phyloP scores from a whole-genome alignment of 2,329 filamentous ascomycete species.

The Pseudocercospora macadamiae region DNA sequence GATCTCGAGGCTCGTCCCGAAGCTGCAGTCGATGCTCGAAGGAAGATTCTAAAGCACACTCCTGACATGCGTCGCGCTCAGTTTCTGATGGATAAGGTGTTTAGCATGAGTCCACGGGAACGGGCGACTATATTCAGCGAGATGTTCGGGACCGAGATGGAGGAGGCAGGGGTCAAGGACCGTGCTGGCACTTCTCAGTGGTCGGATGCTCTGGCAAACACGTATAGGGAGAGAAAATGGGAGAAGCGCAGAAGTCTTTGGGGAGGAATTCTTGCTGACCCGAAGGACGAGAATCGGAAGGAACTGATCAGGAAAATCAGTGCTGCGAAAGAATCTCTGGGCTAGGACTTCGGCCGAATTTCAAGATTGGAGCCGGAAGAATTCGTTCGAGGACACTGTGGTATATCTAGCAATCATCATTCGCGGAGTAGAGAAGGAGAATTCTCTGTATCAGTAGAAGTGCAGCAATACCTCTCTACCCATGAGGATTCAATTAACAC shows the following conservation, averaged over 20 bases:
- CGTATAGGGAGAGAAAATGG: not conserved
- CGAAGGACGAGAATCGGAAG: not conserved
- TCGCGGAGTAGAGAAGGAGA: too few species aligned
- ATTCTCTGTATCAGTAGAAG: too few species aligned
- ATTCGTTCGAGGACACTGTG: too few species aligned
- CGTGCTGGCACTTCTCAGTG: not conserved
- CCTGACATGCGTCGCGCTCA: not conserved
- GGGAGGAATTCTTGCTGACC: not conserved
- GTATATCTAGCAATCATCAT: too few species aligned
- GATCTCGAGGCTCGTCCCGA: not conserved
- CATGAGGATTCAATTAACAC: too few species aligned
- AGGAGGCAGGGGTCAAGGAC: not conserved
- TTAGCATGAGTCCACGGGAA: not conserved
- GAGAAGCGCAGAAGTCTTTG: not conserved
- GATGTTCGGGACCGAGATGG: not conserved
- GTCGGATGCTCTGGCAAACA: not conserved
- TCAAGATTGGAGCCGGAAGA: too few species aligned
- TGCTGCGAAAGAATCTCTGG: too few species aligned
- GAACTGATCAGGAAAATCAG: not conserved
- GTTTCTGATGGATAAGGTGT: not conserved
- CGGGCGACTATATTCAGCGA: not conserved
- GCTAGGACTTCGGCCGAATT: too few species aligned
- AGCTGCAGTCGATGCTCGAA: not conserved
- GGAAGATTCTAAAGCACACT: not conserved
- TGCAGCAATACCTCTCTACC: too few species aligned